Evolutionary conservation across 495 filamentous ascomycete genomes (phyloP).

Genomic region (Pseudomonodictys pantanalensis): DNA sequence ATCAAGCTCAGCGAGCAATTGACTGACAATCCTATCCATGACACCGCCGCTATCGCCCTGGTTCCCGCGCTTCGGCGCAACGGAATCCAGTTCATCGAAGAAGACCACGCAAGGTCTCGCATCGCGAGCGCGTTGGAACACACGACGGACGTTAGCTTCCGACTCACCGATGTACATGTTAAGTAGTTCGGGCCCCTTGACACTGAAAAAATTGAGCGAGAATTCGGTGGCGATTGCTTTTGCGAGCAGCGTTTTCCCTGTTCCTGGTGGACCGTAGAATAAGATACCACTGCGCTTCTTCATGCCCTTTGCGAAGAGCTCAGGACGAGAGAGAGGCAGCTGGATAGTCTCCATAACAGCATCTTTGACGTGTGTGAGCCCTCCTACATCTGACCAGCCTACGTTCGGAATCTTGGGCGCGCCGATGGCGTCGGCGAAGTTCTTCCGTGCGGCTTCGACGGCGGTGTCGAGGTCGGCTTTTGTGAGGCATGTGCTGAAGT

Average conservation of each 20-base stretch:
- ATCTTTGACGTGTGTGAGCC: constrained; percentile 88
- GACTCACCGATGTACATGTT: constrained; percentile 99
- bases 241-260: constrained; percentile 92
- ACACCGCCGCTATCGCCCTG: constrained; percentile 97
- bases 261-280: constrained; percentile 96
- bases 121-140: constrained; percentile 92
- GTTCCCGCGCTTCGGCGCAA: constrained; percentile 95
- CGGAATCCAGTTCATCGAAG: constrained; percentile 96
- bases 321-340: constrained; percentile 84
- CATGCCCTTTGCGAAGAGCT: constrained; percentile 97
- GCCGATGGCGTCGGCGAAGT: constrained; percentile 95
- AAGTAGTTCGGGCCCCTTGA: constrained; percentile 94
- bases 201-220: constrained; percentile 97
- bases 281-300: constrained; percentile 97
- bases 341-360: constrained; percentile 97
- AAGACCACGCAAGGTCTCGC: constrained; percentile 97
- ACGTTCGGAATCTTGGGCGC: constrained; percentile 98
- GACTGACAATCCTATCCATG: constrained; percentile 97
- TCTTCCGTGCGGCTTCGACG: constrained; percentile 91
- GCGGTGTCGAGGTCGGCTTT: constrained; percentile 85
- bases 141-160: constrained; percentile 92
- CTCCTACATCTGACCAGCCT: constrained; percentile 93
- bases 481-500: constrained; percentile 71
- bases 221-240: constrained; percentile 99
- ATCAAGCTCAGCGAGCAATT: constrained; percentile 91